Evolutionary conservation across 2,329 filamentous ascomycete genomes (phyloP).

Genomic region (Bipolaris bicolor): DNA sequence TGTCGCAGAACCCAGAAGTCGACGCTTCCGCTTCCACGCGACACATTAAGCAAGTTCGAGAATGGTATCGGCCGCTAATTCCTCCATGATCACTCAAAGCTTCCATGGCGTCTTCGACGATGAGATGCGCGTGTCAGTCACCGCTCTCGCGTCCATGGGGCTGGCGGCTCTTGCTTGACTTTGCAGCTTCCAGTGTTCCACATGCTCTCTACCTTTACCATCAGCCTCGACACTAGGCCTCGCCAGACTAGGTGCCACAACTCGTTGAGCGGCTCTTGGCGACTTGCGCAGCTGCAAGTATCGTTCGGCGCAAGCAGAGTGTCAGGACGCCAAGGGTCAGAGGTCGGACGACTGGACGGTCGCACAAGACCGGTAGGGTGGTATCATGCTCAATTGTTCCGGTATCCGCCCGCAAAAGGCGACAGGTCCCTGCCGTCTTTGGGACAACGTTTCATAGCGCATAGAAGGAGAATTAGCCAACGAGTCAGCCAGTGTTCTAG

Average conservation of each 20-base stretch:
- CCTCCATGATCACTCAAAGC: conserved; percentile 21
- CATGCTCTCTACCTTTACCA: not conserved
- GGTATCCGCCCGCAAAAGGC: conserved; percentile 22
- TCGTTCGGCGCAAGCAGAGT: conserved; percentile 7
- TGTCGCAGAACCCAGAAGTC: conserved; percentile 31
- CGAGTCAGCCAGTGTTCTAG: conserved; percentile 37
- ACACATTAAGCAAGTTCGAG: conserved; percentile 31
- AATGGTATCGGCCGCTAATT: conserved; percentile 18
- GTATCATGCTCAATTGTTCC: conserved; percentile 22
- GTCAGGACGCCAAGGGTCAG: conserved; percentile 12
- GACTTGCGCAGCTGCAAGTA: conserved; percentile 2
- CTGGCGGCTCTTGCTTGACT: conserved; percentile 2
- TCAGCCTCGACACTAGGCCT: conserved; percentile 1
- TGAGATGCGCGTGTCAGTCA: conserved; percentile 23
- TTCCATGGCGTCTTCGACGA: conserved; percentile 29
- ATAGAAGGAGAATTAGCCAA: conserved; percentile 16
- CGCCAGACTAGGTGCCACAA: not conserved
- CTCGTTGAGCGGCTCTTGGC: not conserved
- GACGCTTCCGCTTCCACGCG: conserved; percentile 46
- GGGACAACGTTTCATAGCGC: conserved; percentile 24
- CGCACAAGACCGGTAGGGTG: conserved; percentile 16
- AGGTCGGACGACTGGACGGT: conserved; percentile 18
- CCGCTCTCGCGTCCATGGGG: conserved; percentile 12
- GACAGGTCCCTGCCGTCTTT: conserved; percentile 18
- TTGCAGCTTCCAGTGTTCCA: not conserved